These are phyloP conservation scores for Adansonia madagascariensis DNA, from an alignment of 441 rosid species.

Conservation along the genomic window DNA sequence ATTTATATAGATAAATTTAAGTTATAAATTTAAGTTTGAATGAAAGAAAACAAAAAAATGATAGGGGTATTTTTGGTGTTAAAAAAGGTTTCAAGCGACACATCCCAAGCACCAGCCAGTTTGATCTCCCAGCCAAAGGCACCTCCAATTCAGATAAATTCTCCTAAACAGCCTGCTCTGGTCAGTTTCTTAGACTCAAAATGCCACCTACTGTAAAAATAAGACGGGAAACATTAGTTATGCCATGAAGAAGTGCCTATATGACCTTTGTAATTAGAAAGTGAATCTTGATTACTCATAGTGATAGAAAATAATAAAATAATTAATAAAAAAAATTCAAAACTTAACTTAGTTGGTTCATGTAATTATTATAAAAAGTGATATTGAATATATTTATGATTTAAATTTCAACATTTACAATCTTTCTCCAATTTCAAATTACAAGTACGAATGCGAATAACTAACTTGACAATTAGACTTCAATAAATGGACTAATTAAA, in stretches of 20 bases:
- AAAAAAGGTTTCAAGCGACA: neutral
- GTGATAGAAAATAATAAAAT: neutral
- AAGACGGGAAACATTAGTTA: neutral
- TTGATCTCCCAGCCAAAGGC: constrained; percentile 1
- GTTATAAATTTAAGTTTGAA: neutral
- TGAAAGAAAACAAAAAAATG: neutral
- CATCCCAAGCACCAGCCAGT: constrained; percentile 2
- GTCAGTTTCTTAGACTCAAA: neutral
- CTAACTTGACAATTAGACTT: neutral
- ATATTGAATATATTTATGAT: too few species aligned
- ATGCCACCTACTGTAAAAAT: neutral
- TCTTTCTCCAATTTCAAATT: too few species aligned
- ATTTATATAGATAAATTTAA: too few species aligned
- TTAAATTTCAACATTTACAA: too few species aligned
- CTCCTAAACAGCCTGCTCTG: neutral
- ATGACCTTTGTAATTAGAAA: neutral
- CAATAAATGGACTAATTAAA: neutral
- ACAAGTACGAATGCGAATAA: neutral
- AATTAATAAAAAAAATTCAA: too few species aligned
- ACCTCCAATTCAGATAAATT: neutral
- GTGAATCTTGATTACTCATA: neutral
- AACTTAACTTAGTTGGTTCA: too few species aligned
- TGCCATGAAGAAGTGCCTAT: neutral
- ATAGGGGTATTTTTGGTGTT: neutral
- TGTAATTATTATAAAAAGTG: too few species aligned